phyloP scores from a whole-genome alignment of 225 moss, liverwort and hornwort species.

The Asterella californica region DNA sequence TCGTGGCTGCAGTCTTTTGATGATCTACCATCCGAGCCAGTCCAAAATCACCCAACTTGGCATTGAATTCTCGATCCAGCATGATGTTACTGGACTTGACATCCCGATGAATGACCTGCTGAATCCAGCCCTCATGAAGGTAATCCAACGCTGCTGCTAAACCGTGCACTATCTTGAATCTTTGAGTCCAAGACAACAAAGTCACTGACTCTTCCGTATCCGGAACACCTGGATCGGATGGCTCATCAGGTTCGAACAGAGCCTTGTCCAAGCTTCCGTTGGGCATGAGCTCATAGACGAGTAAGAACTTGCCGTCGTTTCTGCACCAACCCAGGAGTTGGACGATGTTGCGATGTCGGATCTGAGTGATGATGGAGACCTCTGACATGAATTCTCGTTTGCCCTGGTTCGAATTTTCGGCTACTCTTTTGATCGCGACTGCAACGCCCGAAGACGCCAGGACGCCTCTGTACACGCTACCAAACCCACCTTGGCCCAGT shows the following conservation, averaged over 20 bases:
- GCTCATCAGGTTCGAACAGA: conserved; percentile 24
- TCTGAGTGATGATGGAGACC: conserved; percentile 48
- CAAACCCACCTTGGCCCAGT: conserved; percentile 36
- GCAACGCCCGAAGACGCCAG: too few relatives aligned
- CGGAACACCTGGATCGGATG: conserved; percentile 12
- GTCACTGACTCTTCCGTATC: conserved; percentile 7
- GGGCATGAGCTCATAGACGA: conserved; percentile 49
- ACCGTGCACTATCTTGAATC: conserved; percentile 30
- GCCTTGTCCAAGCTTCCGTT: conserved; percentile 34
- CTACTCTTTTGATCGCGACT: conserved; percentile 37
- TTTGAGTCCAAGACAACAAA: conserved; percentile 15
- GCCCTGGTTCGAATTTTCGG: conserved; percentile 2
- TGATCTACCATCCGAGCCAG: conserved; percentile 27
- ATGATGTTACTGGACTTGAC: conserved; percentile 59
- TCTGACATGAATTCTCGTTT: conserved; percentile 48
- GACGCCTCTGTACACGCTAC: conserved; percentile 56
- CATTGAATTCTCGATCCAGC: conserved; percentile 52
- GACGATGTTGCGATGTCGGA: conserved; percentile 53
- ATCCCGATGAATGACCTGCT: conserved; percentile 55
- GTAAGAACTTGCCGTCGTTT: conserved; percentile 38
- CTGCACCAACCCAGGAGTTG: conserved; percentile 49
- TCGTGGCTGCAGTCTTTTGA: conserved; percentile 11
- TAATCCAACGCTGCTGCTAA: conserved; percentile 54
- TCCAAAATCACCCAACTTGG: conserved; percentile 64
- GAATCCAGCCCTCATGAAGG: conserved; percentile 56